Conservation (phyloP, 139 green algal species). For the Coelastrella sp. region DNA sequence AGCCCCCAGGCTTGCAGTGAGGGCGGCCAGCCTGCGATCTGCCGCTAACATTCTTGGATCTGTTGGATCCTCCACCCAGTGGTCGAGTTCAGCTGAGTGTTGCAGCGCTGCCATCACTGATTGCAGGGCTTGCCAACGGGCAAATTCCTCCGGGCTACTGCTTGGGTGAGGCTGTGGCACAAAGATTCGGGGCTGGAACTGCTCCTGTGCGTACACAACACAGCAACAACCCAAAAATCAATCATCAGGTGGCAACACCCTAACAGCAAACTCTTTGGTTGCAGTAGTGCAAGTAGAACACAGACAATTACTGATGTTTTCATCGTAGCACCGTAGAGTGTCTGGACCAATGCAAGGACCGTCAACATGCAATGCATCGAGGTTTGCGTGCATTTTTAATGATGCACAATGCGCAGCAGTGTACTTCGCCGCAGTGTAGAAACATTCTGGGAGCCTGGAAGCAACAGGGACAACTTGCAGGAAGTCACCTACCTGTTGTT, state of each 20-base stretch:
- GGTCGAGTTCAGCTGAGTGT: slow-evolving; percentile 39
- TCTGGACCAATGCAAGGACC: too few relatives aligned
- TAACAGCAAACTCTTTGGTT: too few relatives aligned
- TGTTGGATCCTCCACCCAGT: slow-evolving; percentile 42
- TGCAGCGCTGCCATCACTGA: slow-evolving; percentile 34
- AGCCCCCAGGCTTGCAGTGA: slow-evolving; percentile 26
- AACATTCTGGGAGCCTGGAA: too few relatives aligned
- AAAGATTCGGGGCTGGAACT: neutral
- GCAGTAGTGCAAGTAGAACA: too few relatives aligned
- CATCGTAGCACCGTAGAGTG: too few relatives aligned
- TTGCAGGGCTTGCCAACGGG: slow-evolving; percentile 38
- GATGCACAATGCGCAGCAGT: too few relatives aligned
- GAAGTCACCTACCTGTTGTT: neutral
- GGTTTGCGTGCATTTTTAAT: too few relatives aligned
- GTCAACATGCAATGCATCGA: too few relatives aligned
- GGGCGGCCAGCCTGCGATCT: slow-evolving; percentile 35
- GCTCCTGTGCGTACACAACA: neutral
- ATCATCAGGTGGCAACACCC: too few relatives aligned
- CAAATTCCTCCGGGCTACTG: slow-evolving; percentile 10
- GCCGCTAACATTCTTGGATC: slow-evolving; percentile 37
- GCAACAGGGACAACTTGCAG: too few relatives aligned
- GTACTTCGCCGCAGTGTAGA: too few relatives aligned
- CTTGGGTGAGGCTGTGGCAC: slow-evolving; percentile 3
- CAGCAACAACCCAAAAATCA: neutral
- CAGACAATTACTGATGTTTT: too few relatives aligned